Base-by-base conservation (phyloP, 768 basidiomycete genomes). In the Cantharellus anzutake region DNA sequence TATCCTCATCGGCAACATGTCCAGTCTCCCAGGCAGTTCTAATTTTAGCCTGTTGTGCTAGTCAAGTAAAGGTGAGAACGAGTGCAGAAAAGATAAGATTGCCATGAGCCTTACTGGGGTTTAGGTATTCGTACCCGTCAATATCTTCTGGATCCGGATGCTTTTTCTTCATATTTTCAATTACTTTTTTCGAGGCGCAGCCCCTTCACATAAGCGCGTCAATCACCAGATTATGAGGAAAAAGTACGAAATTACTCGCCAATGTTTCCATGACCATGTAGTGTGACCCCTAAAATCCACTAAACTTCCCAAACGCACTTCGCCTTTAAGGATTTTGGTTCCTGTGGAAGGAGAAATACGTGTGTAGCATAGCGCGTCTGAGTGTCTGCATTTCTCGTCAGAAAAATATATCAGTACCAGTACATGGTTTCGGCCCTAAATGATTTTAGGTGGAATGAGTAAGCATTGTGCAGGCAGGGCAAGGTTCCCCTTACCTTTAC, bases 1-100 rank as follows among this genome's bases (percentile, higher is more conserved):
- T 80, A 65, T 94, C 92, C 64, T 83, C 90, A 41, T 83, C 80
- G 3, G 80, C 87, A 56, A 96, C 86, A 41, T 82, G 75, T 3
- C 84, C 91, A 0, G 75, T 78, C 56, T 86, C 78, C 75, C 79
- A 89, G 1, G 93, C 91, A 65, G 76, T 79, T 60, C 68, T 72
- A 48, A 96, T 68, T 61, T 80, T 82, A 3, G 74, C 79, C 69
- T 93, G 75, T 67, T 93, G 89, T 50, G 79, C 83, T 1, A 74
- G 71, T 20, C 11, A 48, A 48, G 44, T 11, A 48, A 48, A 11
- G 44, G 29, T 11, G 44, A 48, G 11, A 11, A 48, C 29, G 11
- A 48, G 44, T 29, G 29, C 29, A 11, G 44, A 48, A 29, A 11
- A 48, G 11, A 11, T 29, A 48, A 48, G 44, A 11, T 29, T 48